These are phyloP conservation scores for Trichoderma gracile DNA, from an alignment of 2,329 filamentous ascomycete genomes.

Conservation along the genomic window DNA sequence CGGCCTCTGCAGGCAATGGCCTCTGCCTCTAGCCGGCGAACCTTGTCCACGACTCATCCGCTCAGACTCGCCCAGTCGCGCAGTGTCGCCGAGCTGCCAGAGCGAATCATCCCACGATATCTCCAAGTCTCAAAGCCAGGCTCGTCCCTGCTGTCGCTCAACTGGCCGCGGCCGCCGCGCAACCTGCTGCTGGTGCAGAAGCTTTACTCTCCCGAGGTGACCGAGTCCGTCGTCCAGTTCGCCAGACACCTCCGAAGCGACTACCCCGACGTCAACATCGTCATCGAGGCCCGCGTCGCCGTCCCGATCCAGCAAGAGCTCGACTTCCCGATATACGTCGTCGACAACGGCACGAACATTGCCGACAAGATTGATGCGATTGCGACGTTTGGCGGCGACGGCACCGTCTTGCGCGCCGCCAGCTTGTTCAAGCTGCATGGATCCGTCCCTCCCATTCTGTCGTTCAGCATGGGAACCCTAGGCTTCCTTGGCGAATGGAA, in stretches of 20 bases:
- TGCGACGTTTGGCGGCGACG: constrained; percentile 85
- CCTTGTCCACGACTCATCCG: constrained; percentile 51
- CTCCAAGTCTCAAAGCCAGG: constrained; percentile 46
- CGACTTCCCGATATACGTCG: constrained; percentile 71
- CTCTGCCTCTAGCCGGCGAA: constrained; percentile 32
- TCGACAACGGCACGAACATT: constrained; percentile 54
- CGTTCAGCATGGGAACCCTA: constrained; percentile 95
- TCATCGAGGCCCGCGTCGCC: constrained; percentile 79
- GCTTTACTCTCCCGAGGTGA: constrained; percentile 56
- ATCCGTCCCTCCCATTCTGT: constrained; percentile 84
- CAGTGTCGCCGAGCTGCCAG: constrained; percentile 39
- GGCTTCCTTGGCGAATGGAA: constrained; percentile 97
- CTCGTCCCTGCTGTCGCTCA: constrained; percentile 56
- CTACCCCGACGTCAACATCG: constrained; percentile 77
- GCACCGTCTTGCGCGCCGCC: constrained; percentile 42
- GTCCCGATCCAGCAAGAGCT: constrained; percentile 68
- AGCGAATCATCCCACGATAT: constrained; percentile 41
- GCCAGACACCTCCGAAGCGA: constrained; percentile 73
- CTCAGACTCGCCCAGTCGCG: constrained; percentile 39
- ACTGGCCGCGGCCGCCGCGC: constrained; percentile 55
- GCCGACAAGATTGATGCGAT: constrained; percentile 84
- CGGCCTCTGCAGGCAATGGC: constrained; percentile 13
- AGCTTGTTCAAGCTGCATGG: constrained; percentile 71
- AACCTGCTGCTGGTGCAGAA: constrained; percentile 62
- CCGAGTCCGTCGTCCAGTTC: constrained; percentile 54